A percentile compares a stretch with the other conserved stretches of the same genome.
phyloP scores from a whole-genome alignment of 1,139 yeast genomes.

The Diutina siamensis region DNA sequence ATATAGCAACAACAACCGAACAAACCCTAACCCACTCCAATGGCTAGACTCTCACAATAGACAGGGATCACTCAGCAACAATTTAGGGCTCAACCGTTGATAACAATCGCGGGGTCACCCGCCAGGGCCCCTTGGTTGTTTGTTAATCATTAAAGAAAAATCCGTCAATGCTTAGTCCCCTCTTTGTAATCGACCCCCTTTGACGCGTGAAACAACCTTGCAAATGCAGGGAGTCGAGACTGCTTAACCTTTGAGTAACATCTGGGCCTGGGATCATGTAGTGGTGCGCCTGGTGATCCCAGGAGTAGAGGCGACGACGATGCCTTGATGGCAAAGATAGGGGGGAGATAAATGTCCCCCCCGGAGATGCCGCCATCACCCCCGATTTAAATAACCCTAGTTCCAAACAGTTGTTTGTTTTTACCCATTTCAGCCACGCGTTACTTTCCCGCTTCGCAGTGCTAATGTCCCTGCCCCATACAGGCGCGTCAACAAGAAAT shows the following conservation, averaged over 20 bases:
- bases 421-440: slow-evolving; percentile 3
- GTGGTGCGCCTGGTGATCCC: no score
- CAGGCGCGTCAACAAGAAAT: neutral
- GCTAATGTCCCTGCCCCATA: neutral
- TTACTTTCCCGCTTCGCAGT: slow-evolving; percentile 2
- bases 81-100: no score
- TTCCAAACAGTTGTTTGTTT: neutral
- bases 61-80: no score
- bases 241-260: neutral
- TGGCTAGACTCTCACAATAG: no score
- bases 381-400: neutral
- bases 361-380: neutral
- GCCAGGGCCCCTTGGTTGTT: no score
- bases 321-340: no score
- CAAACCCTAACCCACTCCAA: no score
- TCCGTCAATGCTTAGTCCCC: neutral
- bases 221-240: neutral
- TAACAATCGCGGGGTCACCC: no score
- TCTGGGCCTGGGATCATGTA: no score
- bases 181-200: neutral
- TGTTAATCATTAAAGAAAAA: no score
- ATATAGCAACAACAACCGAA: neutral
- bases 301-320: no score
- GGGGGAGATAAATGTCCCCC: neutral
- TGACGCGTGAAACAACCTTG: neutral